Conservation (phyloP, 768 basidiomycete genomes). For the Mycena venus region DNA sequence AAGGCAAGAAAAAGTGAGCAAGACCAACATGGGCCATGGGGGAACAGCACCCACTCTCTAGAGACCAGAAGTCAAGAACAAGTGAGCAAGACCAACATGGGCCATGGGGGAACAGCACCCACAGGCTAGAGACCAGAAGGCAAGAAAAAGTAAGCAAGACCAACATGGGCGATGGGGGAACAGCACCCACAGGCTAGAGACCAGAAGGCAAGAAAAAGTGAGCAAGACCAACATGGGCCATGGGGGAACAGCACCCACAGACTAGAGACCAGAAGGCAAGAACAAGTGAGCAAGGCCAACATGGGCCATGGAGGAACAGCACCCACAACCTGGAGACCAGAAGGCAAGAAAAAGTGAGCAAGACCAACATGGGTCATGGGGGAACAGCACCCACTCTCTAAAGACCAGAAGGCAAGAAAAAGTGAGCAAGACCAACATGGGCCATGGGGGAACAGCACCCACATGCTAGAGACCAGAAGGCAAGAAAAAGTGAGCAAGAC, state of each 20-base stretch:
- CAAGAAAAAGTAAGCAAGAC: too few species aligned
- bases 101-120: too few species aligned
- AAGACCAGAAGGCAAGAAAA: too few species aligned
- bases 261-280: neutral
- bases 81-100: too few species aligned
- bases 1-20: neutral
- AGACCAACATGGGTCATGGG: too few species aligned
- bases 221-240: neutral
- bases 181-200: neutral
- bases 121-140: too few species aligned
- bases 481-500: too few species aligned
- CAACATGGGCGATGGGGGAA: neutral
- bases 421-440: too few species aligned
- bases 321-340: neutral
- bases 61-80: too few species aligned
- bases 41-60: neutral
- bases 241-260: neutral
- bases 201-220: neutral
- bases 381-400: neutral
- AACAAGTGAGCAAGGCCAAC: neutral
- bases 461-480: too few species aligned
- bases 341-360: neutral
- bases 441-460: too few species aligned
- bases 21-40: too few species aligned
- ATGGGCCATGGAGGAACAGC: neutral